Base-by-base conservation (phyloP, 2,329 filamentous ascomycete species). In the Calonectria crousiana region DNA sequence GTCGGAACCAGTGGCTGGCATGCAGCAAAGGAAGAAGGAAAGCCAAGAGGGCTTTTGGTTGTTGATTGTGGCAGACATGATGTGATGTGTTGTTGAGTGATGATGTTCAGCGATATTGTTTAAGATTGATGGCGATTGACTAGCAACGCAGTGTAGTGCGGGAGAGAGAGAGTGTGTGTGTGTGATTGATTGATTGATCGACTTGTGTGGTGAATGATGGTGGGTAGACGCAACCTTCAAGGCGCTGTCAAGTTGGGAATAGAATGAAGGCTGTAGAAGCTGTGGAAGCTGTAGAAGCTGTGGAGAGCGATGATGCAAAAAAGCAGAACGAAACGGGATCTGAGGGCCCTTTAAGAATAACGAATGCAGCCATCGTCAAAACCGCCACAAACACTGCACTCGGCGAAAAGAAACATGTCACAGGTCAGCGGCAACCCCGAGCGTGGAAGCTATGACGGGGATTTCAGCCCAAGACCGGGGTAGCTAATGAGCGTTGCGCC, bases 171-270 rank as follows among this genome's bases (percentile, higher is more conserved):
- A 58, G 18, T 32, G 11, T 30, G 16, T 32, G 34, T 36, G 34
- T 9, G 5, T 36, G 34, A 18, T 14, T 41, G 38, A 8, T 41
- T n/a, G 41, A 18, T 18, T 44, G 38, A 20, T 47, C n/a, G 41
- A 11, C 41, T n/a, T 47, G 56, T 41, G n/a, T 14, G 3, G 23
- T 62, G 56, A 62, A 62, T 41, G 56, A 62, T 28, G 18, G 56
- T 62, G 56, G 36, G n/a, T 62, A 62, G 34, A 62, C 56, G 56
- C 56, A 38, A 62, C 56, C 56, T 41, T 62, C 56, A 41, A 62
- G 56, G 56, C 36, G 56, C 56, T 16, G 36, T 62, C 56, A 28
- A 62, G 56, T 62, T 62, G 34, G 56, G 14, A 41, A 62, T 41
- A 28, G 34, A 60, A 38, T 2, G 38, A 44, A 44, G 1, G 32